Evolutionary conservation across 257 asterid genomes (phyloP).

Genomic region (Scutellaria barbata): DNA sequence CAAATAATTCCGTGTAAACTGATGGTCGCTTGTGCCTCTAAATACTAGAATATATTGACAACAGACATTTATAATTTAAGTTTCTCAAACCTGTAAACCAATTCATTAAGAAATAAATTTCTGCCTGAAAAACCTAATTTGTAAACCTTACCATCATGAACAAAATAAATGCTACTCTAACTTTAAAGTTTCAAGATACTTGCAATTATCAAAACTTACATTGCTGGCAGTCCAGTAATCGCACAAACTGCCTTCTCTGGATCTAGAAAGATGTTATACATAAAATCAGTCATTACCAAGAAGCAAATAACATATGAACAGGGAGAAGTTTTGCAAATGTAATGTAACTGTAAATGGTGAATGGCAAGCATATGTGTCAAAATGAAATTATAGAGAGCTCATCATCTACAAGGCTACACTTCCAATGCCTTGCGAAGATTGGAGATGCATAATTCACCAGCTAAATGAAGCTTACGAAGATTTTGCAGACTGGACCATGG

Average conservation of each 20-base stretch:
- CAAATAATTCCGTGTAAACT: neutral
- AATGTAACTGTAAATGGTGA: neutral
- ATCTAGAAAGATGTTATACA: constrained; percentile 55
- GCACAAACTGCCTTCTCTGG: constrained; percentile 81
- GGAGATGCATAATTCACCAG: constrained; percentile 9
- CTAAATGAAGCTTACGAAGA: constrained; percentile 10
- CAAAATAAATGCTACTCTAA: constrained; percentile 1
- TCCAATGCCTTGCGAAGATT: constrained; percentile 9
- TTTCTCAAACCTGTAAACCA: neutral
- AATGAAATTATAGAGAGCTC: constrained; percentile 14
- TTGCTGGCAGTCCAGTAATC: constrained; percentile 87
- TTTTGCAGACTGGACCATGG: neutral
- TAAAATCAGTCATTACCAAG: constrained; percentile 31
- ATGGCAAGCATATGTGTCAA: neutral
- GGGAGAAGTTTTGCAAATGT: constrained; percentile 8
- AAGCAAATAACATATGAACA: neutral
- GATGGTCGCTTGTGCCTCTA: constrained; percentile 8
- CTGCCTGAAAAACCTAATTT: neutral
- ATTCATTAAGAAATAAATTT: constrained; percentile 10
- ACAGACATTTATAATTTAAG: neutral
- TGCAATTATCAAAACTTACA: constrained; percentile 43
- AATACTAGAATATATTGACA: neutral
- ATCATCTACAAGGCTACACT: neutral
- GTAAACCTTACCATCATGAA: constrained; percentile 18
- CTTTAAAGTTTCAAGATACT: too few relatives aligned